Evolutionary conservation across 140 eudicot genomes (phyloP), one percentile per base, ranked within the genome.

Genomic region (Anethum foeniculum): DNA sequence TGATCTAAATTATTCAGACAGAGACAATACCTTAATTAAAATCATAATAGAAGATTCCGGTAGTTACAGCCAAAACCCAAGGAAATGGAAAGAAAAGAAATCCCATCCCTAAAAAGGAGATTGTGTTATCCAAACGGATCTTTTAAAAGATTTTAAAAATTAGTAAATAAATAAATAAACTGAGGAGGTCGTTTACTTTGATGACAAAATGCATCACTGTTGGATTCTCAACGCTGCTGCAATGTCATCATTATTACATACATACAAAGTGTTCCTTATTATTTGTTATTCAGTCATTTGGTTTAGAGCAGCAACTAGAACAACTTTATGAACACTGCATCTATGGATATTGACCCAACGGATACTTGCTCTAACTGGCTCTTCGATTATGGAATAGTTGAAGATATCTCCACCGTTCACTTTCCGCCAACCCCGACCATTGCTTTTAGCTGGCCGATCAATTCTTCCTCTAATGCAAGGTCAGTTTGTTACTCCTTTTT

Each of bases 311-410:
- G 34, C 16, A 12, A 65, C 39, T 32, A n/a, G n/a, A n/a, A 10
- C 23, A 28, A 14, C 30, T 36, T 71, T 38, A 71, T 71, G 76
- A 71, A 71, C 49, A 5, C 76, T 9, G 5, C 75, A 23, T 15
- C 75, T 5, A 71, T 71, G 76, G 76, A 71, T 19, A 71, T 71
- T 8, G 76, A 71, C 25, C 5, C 51, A 0, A 71, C 76, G 2
- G 82, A 84, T 34, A 75, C 60, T 75, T 62, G 71, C 74, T 76
- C 88, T 0, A 83, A 82, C 54, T 87, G 86, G 88, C 79, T 81
- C 38, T 78, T 89, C 51, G 93, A 87, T 84, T 86, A 52, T 67
- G 81, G 83, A 44, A 65, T 85, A 27, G 82, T 87, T n/a, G 93
- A 87, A 27, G 84, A 84, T 52, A 79, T 85, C 65, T 80, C 88